Evolutionary conservation across 805 yeast species (phyloP), one percentile per base, ranked within the genome.

Genomic region (Candida palmyrensis): DNA sequence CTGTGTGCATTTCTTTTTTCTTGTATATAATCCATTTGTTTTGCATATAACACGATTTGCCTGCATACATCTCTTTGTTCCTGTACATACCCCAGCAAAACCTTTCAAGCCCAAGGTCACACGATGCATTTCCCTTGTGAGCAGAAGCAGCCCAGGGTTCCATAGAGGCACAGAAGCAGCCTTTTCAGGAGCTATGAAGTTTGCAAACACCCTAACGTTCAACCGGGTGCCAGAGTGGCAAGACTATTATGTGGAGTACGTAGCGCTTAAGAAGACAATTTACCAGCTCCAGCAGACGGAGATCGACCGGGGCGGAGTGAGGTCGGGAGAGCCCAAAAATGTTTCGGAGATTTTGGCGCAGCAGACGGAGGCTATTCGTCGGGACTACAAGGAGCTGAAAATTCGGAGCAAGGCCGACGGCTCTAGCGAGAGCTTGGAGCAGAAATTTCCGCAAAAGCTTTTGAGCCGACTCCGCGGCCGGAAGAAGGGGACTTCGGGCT

Each of bases 161-260:
- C n/a, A n/a, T n/a, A n/a, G n/a, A n/a, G n/a, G n/a, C n/a, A n/a
- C n/a, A n/a, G n/a, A n/a, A n/a, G n/a, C n/a, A n/a, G n/a, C n/a
- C n/a, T n/a, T n/a, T n/a, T n/a, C n/a, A n/a, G n/a, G n/a, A n/a
- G n/a, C n/a, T 10, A 71, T 71, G 77, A 71, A 71, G 55, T 71
- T 71, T 42, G 60, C 71, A 19, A 74, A 69, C 38, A 68, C 75
- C 20, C 51, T 71, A 33, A 68, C 68, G 47, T 66, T 70, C 42
- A 70, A 70, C 42, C 68, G 71, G n/a, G 77, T 71, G 22, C 77
- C 77, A 4, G 77, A 71, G 46, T 71, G 75, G 75, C 60, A 58
- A 40, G 75, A 69, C 33, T 43, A 54, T 29, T 71, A 71, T 39
- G 45, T 71, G 39, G 59, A 66, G 36, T 70, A 71, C 41, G 60